These are phyloP conservation scores for Elongisporangium anandrum DNA, from an alignment of 352 stramenopile genomes.

Conservation along the genomic window DNA sequence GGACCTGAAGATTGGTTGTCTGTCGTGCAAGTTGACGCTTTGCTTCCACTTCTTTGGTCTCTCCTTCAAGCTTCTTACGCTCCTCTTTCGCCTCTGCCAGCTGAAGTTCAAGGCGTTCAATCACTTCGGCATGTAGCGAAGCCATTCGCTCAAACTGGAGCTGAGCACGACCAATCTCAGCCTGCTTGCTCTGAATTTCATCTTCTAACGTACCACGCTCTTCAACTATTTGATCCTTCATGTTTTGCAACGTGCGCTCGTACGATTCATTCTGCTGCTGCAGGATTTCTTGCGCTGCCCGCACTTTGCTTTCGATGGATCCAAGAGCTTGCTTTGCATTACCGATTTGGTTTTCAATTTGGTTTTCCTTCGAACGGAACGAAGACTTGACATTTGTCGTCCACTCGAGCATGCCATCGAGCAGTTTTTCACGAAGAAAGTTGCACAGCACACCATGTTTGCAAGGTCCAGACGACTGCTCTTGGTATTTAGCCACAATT, in stretches of 20 bases:
- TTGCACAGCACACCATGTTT: constrained; percentile 28
- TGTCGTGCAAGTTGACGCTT: constrained; percentile 44
- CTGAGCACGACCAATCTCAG: constrained; percentile 46
- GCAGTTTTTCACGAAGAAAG: constrained; percentile 48
- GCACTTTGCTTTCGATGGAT: constrained; percentile 52
- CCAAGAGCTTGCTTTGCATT: constrained; percentile 39
- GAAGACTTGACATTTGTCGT: constrained; percentile 34
- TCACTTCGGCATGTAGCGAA: constrained; percentile 55
- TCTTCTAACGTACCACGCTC: constrained; percentile 39
- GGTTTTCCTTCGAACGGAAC: constrained; percentile 40
- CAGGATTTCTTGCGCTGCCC: constrained; percentile 49
- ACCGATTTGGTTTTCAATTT: constrained; percentile 31
- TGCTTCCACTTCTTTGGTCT: constrained; percentile 27
- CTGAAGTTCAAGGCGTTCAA: constrained; percentile 40
- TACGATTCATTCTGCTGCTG: constrained; percentile 61
- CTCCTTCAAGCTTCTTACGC: constrained; percentile 37
- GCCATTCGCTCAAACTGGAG: constrained; percentile 52
- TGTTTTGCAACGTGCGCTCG: constrained; percentile 48
- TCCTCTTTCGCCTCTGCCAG: constrained; percentile 59
- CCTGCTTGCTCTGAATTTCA: constrained; percentile 58
- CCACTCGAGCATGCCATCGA: constrained; percentile 57
- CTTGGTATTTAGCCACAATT: constrained; percentile 41
- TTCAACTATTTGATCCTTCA: constrained; percentile 43
- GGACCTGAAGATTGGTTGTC: constrained; percentile 40
- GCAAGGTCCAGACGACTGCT: constrained; percentile 19